A percentile compares a stretch with the other conserved stretches of the same genome.
phyloP scores from a whole-genome alignment of 305 asterid genomes.

The Solanum hybrid region DNA sequence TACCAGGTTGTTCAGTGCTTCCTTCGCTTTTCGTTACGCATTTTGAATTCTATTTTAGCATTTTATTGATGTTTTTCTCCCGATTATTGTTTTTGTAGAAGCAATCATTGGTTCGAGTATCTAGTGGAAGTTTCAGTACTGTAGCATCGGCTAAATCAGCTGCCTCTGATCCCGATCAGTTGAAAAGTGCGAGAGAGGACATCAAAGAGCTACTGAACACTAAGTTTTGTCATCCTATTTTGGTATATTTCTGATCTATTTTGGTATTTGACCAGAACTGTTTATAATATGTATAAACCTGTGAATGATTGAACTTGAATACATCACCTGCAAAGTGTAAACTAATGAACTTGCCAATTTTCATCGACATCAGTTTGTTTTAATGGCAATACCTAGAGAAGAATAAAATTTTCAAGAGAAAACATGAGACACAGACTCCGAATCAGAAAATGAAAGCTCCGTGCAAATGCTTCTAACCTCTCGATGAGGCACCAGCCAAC shows the following conservation, averaged over 20 bases:
- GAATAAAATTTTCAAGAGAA: neutral
- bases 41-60: neutral
- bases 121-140: slow-evolving; percentile 43
- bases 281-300: neutral
- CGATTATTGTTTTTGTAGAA: slow-evolving; percentile 21
- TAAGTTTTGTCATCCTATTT: slow-evolving; percentile 67
- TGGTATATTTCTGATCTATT: slow-evolving; percentile 31
- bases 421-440: neutral
- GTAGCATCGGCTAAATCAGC: slow-evolving; percentile 56
- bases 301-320: neutral
- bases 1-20: slow-evolving; percentile 32
- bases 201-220: slow-evolving; percentile 60
- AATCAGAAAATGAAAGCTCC: neutral
- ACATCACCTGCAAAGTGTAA: neutral
- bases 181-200: slow-evolving; percentile 86
- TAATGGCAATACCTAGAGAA: neutral
- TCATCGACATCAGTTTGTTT: neutral
- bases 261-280: neutral
- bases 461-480: neutral
- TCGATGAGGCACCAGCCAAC: neutral
- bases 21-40: neutral
- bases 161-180: slow-evolving; percentile 64
- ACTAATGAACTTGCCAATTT: neutral
- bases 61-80: neutral
- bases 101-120: slow-evolving; percentile 21